Conservation (phyloP, 495 filamentous ascomycete species). For the Jackrogersella multiformis region DNA sequence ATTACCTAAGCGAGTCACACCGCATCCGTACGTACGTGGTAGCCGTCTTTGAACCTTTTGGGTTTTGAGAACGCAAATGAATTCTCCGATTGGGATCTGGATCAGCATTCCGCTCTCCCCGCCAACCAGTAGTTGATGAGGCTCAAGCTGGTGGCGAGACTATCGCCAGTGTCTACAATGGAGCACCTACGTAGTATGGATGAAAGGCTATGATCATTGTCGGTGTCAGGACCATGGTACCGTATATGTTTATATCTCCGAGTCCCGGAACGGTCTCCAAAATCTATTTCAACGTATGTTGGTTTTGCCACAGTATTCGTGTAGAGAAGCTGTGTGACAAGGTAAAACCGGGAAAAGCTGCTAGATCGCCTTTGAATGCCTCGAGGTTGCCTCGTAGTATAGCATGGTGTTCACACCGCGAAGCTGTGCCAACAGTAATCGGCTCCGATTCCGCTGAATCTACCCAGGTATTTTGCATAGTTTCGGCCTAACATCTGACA, state of each 20-base stretch:
- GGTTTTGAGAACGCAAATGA: conserved; percentile 20
- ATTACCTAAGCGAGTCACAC: conserved; percentile 35
- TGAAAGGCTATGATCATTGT: background rate
- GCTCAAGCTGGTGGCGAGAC: conserved; percentile 25
- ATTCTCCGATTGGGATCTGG: conserved; percentile 40
- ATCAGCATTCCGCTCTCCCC: conserved; percentile 27
- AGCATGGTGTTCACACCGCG: conserved; percentile 22
- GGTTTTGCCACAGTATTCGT: background rate
- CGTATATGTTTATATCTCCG: conserved; percentile 5
- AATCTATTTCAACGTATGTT: conserved; percentile 3
- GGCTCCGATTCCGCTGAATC: conserved; percentile 40
- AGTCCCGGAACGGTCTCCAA: background rate
- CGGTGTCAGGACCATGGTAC: background rate
- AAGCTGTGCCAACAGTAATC: conserved; percentile 19
- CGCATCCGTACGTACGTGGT: conserved; percentile 6
- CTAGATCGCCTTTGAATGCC: conserved; percentile 32
- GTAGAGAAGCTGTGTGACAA: background rate
- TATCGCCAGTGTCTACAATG: background rate
- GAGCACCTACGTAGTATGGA: background rate
- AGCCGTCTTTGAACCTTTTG: background rate
- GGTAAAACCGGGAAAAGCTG: background rate
- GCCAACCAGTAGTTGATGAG: conserved; percentile 16
- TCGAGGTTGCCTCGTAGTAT: conserved; percentile 19
- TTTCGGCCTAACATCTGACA: conserved; percentile 37
- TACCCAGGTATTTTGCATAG: conserved; percentile 8